phyloP scores from a whole-genome alignment of 306 rosid genomes.

The Fagus crenata region DNA sequence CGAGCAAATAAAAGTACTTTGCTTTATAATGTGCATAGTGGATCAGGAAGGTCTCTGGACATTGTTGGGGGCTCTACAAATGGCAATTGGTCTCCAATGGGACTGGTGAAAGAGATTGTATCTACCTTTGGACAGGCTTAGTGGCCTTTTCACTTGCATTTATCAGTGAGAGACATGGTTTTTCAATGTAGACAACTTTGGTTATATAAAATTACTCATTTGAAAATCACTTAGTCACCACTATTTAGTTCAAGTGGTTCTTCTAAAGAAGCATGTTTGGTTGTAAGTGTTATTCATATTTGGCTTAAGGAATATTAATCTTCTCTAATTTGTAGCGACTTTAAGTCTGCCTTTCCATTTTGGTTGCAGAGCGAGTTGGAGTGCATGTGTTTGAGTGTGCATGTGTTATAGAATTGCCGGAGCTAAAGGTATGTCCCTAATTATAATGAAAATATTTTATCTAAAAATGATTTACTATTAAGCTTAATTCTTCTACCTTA shows the following conservation, averaged over 20 bases:
- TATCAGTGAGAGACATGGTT: background rate
- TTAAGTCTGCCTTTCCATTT: conserved; percentile 22
- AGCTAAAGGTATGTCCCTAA: conserved; percentile 61
- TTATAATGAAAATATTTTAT: conserved; percentile 2
- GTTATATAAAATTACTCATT: background rate
- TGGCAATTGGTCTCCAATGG: conserved; percentile 1
- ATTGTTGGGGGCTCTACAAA: conserved; percentile 15
- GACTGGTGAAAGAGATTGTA: conserved; percentile 18
- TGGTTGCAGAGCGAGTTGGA: conserved; percentile 78
- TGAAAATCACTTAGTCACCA: background rate
- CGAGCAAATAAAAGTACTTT: background rate
- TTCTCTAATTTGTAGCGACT: background rate
- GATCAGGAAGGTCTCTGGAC: conserved; percentile 9
- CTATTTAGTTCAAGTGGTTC: background rate
- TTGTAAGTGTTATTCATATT: background rate
- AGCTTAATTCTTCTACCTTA: conserved; percentile 18
- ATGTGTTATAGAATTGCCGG: conserved; percentile 86
- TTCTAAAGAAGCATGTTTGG: background rate
- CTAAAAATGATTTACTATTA: conserved; percentile 14
- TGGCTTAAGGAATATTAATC: background rate
- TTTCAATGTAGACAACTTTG: background rate
- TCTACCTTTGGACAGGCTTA: background rate
- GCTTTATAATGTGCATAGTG: background rate
- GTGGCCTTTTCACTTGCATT: background rate
- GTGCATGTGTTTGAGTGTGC: conserved; percentile 88